These are phyloP conservation scores for Breynia disticha DNA, from an alignment of 441 rosid species.

Conservation along the genomic window DNA sequence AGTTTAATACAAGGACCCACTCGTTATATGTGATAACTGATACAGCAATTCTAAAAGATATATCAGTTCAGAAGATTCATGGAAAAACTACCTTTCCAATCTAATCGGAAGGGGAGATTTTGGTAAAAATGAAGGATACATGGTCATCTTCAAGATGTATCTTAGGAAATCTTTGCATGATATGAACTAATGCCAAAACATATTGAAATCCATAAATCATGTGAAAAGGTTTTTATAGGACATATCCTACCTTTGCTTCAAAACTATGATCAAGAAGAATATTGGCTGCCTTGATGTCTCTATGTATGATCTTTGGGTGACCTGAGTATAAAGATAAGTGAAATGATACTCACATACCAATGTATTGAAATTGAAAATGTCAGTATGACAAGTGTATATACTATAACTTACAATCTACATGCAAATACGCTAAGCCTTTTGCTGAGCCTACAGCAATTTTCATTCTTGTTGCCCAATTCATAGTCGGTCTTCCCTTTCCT, in stretches of 20 bases:
- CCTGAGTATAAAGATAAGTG: conserved; percentile 33
- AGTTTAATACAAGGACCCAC: too few relatives aligned
- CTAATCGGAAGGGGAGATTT: too few relatives aligned
- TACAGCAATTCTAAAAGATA: too few relatives aligned
- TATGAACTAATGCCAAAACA: too few relatives aligned
- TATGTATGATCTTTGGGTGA: conserved; percentile 96
- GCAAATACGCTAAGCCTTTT: conserved; percentile 86
- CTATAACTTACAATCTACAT: conserved; percentile 76
- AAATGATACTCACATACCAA: conserved; percentile 6
- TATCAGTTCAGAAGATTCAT: too few relatives aligned
- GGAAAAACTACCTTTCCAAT: too few relatives aligned
- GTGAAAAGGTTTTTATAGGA: background rate
- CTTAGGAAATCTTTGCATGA: too few relatives aligned
- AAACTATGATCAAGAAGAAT: conserved; percentile 78
- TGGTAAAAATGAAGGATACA: too few relatives aligned
- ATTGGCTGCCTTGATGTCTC: conserved; percentile 86
- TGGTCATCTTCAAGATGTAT: too few relatives aligned
- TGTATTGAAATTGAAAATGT: background rate
- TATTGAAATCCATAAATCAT: background rate
- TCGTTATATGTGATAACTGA: too few relatives aligned
- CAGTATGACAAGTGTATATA: background rate
- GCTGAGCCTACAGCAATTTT: conserved; percentile 89
- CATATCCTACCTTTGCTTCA: conserved; percentile 66
- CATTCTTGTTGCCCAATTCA: conserved; percentile 70
- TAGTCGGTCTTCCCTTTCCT: conserved; percentile 63